Base-by-base conservation (phyloP, 163 green algal species). In the Scenedesmus sp. region DNA sequence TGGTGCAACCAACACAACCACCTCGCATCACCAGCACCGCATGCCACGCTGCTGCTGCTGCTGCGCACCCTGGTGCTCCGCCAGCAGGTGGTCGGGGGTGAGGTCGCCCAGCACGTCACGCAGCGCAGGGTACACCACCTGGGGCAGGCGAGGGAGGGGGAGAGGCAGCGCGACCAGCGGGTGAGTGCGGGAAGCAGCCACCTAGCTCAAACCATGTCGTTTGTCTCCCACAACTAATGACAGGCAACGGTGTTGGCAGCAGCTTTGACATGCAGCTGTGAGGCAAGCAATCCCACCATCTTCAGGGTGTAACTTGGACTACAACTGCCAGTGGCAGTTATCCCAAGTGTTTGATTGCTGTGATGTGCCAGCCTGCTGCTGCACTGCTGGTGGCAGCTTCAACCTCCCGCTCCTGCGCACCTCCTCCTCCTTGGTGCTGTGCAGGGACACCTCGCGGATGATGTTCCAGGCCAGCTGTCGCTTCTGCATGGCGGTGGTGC, bases 81-180 rank as follows among this genome's bases (percentile, higher is more conserved):
- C 2, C 20, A 92, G 81, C 52, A 84, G 64, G 82, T 92, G 82
- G 46, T 92, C 89, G 8, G 89, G 82, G 54, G 89, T 76, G 3
- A 76, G 46, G 81, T 92, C 89, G 9, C 89, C 89, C 81, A 92
- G 59, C 8, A 67, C 52, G 18, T 74, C 54, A 23, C 81, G 81
- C 81, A 92, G 64, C 2, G 89, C 81, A 67, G 89, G 89, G 66
- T 92, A 92, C 52, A 89, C 23, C 54, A 92, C 89, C 87, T 91
- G 86, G 26, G 5, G 26, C 9, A 4, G 26, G 26, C 10, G 12
- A 12, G 23, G 70, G 10, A 64, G 9, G 59, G 7, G 7, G 9
- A 10, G 59, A 10, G 46, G 52, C 46, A 84, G 9, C 16, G 62
- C 12, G 62, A 15, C 62, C 62, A 73, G 62, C 67, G 20, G 67